Percentiles rank a stretch among this genome's conserved stretches.
These are phyloP conservation scores for Stephania cephalantha DNA, from an alignment of 164 flowering plant genomes.

Conservation along the genomic window DNA sequence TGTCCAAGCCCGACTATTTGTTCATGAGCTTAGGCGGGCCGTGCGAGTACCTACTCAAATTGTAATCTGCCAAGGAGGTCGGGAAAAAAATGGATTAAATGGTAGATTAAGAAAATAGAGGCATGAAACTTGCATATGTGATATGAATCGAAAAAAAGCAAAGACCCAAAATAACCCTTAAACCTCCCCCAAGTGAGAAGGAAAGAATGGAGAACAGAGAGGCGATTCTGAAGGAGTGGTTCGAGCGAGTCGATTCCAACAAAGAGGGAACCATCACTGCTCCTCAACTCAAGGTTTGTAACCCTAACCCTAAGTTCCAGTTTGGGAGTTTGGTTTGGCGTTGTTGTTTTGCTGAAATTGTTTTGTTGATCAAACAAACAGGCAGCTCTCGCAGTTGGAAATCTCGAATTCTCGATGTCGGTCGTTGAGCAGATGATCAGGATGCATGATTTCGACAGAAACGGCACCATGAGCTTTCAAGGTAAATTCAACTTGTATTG, in stretches of 20 bases:
- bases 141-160: no score
- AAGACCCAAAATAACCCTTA: no score
- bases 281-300: constrained; percentile 55
- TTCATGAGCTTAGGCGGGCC: no score
- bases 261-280: constrained; percentile 59
- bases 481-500: constrained; percentile 27
- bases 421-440: constrained; percentile 92
- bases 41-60: no score
- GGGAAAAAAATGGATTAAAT: no score
- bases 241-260: constrained; percentile 70
- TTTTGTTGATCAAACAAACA: constrained; percentile 17
- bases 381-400: constrained; percentile 62
- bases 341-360: not conserved
- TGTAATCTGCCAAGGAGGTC: no score
- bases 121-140: no score
- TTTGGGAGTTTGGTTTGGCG: not conserved
- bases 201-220: constrained; percentile 39
- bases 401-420: constrained; percentile 54
- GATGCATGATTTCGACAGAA: constrained; percentile 78
- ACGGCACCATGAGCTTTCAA: constrained; percentile 79
- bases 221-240: constrained; percentile 60
- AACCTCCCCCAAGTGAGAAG: no score
- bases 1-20: no score
- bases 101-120: no score
- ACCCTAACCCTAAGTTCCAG: not conserved